Percentiles rank a stretch among this genome's conserved stretches.
Conservation (phyloP, 495 filamentous ascomycete species). For the Aspergillus sclerotioniger region DNA sequence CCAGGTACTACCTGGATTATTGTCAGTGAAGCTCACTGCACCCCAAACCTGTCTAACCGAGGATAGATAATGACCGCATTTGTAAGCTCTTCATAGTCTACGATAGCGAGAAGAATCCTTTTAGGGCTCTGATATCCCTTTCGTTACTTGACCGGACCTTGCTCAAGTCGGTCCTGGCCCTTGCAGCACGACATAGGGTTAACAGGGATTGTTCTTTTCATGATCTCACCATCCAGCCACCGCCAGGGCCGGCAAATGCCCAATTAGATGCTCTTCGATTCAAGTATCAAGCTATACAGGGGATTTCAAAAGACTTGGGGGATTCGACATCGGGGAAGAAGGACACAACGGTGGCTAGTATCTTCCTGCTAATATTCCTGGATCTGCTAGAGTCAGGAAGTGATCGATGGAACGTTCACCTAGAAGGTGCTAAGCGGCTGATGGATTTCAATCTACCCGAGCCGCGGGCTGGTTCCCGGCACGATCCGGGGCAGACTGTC, state of each 20-base stretch:
- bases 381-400: constrained; percentile 53
- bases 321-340: constrained; percentile 20
- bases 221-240: background rate
- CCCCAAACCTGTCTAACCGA: background rate
- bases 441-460: constrained; percentile 23
- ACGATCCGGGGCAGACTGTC: constrained; percentile 18
- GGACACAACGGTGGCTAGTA: constrained; percentile 44
- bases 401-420: constrained; percentile 50
- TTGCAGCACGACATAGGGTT: constrained; percentile 52
- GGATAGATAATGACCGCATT: constrained; percentile 45
- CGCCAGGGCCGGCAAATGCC: constrained; percentile 11
- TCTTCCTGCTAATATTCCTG: constrained; percentile 54
- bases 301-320: constrained; percentile 32
- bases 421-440: constrained; percentile 48
- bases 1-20: constrained; percentile 43
- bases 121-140: constrained; percentile 49
- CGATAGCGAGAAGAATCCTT: constrained; percentile 52
- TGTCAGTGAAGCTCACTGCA: constrained; percentile 26
- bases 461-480: constrained; percentile 13
- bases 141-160: constrained; percentile 42
- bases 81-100: constrained; percentile 53
- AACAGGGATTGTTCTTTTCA: constrained; percentile 27
- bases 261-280: constrained; percentile 46
- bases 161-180: constrained; percentile 46
- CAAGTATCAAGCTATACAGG: constrained; percentile 47